phyloP scores from a whole-genome alignment of 805 yeast genomes.

The Kluyveromyces wickerhamii region DNA sequence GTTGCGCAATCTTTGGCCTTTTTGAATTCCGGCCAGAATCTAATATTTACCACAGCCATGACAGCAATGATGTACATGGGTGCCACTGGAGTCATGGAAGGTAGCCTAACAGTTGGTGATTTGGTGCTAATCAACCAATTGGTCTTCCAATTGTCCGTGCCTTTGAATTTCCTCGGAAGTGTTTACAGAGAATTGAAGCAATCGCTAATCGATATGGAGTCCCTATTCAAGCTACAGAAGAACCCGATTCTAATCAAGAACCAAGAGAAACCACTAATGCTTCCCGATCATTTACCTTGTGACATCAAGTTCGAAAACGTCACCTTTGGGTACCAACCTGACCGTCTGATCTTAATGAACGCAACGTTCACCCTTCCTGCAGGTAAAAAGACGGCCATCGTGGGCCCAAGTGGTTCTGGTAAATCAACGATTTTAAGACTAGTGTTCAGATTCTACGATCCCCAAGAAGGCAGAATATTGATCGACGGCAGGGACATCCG shows the following conservation, averaged over 20 bases:
- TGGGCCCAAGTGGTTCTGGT: conserved; percentile 95
- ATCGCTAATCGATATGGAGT: conserved; percentile 91
- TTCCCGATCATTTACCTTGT: conserved; percentile 44
- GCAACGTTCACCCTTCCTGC: conserved; percentile 83
- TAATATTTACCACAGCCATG: conserved; percentile 78
- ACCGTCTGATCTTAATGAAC: conserved; percentile 73
- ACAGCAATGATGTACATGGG: conserved; percentile 99
- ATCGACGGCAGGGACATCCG: conserved; percentile 87
- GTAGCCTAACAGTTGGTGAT: conserved; percentile 85
- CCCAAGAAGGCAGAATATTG: conserved; percentile 62
- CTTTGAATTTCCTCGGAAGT: conserved; percentile 88
- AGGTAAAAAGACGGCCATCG: conserved; percentile 86
- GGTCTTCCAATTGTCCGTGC: conserved; percentile 92
- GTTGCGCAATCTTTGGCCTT: conserved; percentile 81
- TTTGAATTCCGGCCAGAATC: conserved; percentile 69
- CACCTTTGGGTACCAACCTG: conserved; percentile 85
- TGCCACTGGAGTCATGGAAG: conserved; percentile 81
- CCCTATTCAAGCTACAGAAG: conserved; percentile 76
- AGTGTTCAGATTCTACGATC: conserved; percentile 86
- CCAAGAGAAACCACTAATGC: conserved; percentile 51
- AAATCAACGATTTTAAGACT: conserved; percentile 82
- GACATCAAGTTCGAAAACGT: conserved; percentile 87
- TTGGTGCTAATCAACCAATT: conserved; percentile 89
- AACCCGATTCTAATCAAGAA: conserved; percentile 62
- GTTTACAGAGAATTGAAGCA: conserved; percentile 94